Evolutionary conservation across 768 basidiomycete species (phyloP).

Genomic region (Exidia glandulosa): DNA sequence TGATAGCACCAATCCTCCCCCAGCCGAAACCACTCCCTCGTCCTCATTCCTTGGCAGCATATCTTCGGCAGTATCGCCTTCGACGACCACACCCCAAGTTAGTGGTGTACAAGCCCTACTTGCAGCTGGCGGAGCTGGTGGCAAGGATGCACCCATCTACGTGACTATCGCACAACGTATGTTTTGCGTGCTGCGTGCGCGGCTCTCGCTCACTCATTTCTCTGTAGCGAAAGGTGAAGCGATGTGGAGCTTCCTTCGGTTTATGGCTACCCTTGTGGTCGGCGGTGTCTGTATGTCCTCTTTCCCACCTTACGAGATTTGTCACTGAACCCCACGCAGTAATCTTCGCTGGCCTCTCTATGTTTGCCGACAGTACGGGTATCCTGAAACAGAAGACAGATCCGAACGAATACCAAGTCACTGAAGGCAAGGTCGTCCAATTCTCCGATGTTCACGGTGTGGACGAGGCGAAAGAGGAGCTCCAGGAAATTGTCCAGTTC

Average conservation of each 20-base stretch:
- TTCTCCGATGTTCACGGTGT: slow-evolving; percentile 96
- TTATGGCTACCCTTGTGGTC: neutral
- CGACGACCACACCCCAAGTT: no score
- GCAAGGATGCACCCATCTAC: neutral
- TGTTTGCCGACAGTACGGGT: slow-evolving; percentile 88
- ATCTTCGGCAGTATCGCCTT: neutral
- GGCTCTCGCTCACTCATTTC: neutral
- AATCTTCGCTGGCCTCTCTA: slow-evolving; percentile 74
- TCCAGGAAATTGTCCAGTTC: slow-evolving; percentile 91
- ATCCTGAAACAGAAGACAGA: slow-evolving; percentile 81
- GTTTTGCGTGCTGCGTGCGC: neutral
- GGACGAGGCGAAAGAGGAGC: slow-evolving; percentile 94
- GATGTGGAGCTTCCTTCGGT: neutral
- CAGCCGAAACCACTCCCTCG: neutral
- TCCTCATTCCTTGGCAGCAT: neutral
- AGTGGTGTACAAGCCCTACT: neutral
- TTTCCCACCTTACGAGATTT: neutral
- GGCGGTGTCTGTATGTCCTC: neutral
- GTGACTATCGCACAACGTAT: neutral
- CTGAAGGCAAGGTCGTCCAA: slow-evolving; percentile 69
- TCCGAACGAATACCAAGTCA: slow-evolving; percentile 73
- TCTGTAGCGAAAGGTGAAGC: neutral
- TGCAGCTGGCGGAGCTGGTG: neutral
- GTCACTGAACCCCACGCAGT: slow-evolving; percentile 29
- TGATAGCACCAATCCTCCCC: neutral